Conservation (phyloP, 176 grass and related monocot species). For the Bonia amplexicaulis region DNA sequence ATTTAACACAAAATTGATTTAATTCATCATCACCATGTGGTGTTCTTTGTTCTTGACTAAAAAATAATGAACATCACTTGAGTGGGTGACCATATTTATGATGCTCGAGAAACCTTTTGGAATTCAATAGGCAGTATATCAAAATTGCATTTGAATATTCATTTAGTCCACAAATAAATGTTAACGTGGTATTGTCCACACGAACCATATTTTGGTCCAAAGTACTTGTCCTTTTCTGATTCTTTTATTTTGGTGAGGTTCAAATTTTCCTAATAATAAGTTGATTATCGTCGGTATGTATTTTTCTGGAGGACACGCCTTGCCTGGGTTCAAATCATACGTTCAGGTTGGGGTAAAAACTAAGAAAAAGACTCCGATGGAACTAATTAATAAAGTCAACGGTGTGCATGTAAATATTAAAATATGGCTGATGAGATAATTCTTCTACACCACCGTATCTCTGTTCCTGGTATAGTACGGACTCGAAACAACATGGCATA, state of each 20-base stretch:
- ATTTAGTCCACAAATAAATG: neutral
- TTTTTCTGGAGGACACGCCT: neutral
- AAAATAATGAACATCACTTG: no score
- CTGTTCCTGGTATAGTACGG: neutral
- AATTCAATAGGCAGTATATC: neutral
- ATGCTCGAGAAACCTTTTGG: neutral
- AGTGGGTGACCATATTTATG: no score
- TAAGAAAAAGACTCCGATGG: neutral
- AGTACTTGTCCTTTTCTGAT: neutral
- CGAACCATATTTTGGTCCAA: neutral
- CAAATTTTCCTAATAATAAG: neutral
- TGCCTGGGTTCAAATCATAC: neutral
- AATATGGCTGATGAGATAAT: neutral
- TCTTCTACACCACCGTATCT: neutral
- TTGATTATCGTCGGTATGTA: neutral
- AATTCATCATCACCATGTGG: neutral
- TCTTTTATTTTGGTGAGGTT: neutral
- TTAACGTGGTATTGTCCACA: neutral
- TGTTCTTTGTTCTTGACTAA: neutral
- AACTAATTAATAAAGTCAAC: neutral
- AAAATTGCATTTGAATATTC: no score
- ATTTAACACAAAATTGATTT: neutral
- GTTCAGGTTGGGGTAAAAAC: neutral
- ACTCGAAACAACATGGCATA: neutral
- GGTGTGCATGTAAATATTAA: neutral